Conservation (phyloP, 2,329 filamentous ascomycete genomes). For the Colletotrichum orchidophilum region DNA sequence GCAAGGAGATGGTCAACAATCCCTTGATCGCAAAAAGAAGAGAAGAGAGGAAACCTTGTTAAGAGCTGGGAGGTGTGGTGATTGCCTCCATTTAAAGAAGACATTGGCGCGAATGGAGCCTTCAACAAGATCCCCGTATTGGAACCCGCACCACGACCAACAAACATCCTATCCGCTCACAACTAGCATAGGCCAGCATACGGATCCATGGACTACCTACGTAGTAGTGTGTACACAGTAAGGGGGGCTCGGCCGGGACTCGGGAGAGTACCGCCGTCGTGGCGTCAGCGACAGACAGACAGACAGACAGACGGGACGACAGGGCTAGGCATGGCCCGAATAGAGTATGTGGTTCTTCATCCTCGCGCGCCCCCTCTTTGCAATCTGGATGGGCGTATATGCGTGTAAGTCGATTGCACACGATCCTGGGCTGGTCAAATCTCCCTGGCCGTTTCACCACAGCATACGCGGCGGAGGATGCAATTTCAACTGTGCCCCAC, state of each 20-base stretch:
- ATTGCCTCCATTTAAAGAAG: conserved; percentile 21
- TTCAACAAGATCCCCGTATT: conserved; percentile 9
- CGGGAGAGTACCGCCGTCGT: background rate
- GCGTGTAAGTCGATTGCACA: conserved; percentile 18
- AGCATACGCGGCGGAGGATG: conserved; percentile 26
- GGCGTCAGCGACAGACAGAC: background rate
- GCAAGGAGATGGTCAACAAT: conserved; percentile 34
- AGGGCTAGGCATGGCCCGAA: background rate
- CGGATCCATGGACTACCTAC: background rate
- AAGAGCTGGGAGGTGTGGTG: background rate
- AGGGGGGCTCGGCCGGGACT: too few species aligned
- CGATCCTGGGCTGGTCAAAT: conserved; percentile 29
- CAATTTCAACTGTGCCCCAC: conserved; percentile 30
- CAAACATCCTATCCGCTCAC: too few species aligned
- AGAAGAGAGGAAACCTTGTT: background rate
- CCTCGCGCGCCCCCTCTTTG: background rate
- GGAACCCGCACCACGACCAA: background rate
- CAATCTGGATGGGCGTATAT: background rate
- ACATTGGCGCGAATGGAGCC: conserved; percentile 6
- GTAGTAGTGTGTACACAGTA: background rate
- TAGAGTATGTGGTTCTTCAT: background rate
- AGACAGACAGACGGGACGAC: background rate
- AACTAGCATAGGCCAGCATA: background rate
- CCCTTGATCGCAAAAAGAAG: conserved; percentile 22
- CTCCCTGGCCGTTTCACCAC: conserved; percentile 32